These are phyloP conservation scores for Leucosporidium yakuticum DNA, from an alignment of 768 basidiomycete species.

Conservation along the genomic window DNA sequence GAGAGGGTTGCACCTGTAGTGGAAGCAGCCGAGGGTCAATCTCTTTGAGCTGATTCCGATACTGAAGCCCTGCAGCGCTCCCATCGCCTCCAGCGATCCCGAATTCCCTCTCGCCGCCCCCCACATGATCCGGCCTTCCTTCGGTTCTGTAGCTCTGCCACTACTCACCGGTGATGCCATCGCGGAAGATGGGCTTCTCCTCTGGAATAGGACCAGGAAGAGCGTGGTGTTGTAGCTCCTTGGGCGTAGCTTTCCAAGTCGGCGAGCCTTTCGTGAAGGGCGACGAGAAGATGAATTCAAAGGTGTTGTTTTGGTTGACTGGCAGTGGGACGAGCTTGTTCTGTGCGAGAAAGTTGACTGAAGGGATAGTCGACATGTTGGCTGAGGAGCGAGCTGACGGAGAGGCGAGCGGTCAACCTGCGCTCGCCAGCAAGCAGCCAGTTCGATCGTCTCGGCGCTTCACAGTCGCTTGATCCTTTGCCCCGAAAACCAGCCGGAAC, in stretches of 20 bases:
- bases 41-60: no score
- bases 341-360: neutral
- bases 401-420: no score
- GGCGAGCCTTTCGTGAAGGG: slow-evolving; percentile 25
- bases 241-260: slow-evolving; percentile 15
- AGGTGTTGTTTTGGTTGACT: neutral
- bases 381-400: no score
- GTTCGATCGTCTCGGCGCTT: no score
- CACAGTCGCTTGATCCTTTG: no score
- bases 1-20: slow-evolving; percentile 16
- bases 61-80: neutral
- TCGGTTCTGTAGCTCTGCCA: no score
- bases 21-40: neutral
- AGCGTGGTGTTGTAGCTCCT: slow-evolving; percentile 7
- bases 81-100: no score
- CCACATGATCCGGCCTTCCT: no score
- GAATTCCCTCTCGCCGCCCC: neutral
- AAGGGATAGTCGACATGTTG: no score
- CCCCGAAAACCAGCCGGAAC: no score
- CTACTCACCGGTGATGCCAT: slow-evolving; percentile 25
- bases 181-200: slow-evolving; percentile 25
- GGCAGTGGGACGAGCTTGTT: neutral
- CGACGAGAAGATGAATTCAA: slow-evolving; percentile 32
- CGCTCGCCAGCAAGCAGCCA: no score
- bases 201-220: slow-evolving; percentile 11